phyloP scores from a whole-genome alignment of 1,139 yeast species.

The Saccharomyces hybrid region DNA sequence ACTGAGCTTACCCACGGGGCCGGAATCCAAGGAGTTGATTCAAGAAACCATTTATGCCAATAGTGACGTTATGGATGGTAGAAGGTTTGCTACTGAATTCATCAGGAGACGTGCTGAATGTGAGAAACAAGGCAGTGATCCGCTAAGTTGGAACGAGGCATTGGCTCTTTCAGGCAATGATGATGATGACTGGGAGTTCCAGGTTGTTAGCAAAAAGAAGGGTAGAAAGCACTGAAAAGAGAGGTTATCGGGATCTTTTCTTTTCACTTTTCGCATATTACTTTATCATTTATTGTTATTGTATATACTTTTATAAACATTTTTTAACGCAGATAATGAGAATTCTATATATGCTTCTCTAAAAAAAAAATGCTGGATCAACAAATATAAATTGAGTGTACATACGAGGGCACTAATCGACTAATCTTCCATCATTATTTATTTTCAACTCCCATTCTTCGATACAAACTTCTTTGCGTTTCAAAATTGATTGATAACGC shows the following conservation, averaged over 20 bases:
- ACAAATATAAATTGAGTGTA: neutral
- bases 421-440: conserved; percentile 31
- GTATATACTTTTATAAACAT: neutral
- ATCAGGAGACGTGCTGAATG: conserved; percentile 67
- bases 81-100: conserved; percentile 88
- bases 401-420: conserved; percentile 8
- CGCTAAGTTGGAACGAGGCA: conserved; percentile 62
- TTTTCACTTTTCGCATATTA: neutral
- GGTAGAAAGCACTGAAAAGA: conserved; percentile 34
- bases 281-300: conserved; percentile 1
- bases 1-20: conserved; percentile 64
- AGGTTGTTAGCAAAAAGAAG: conserved; percentile 61
- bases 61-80: conserved; percentile 89
- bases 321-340: conserved; percentile 1
- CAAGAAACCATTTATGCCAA: conserved; percentile 89
- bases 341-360: neutral
- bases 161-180: conserved; percentile 45
- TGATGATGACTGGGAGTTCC: conserved; percentile 84
- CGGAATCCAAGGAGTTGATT: conserved; percentile 75
- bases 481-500: conserved; percentile 60
- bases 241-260: neutral
- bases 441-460: conserved; percentile 43
- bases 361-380: neutral
- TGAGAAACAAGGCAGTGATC: conserved; percentile 52
- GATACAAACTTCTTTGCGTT: conserved; percentile 43